phyloP scores from a whole-genome alignment of 176 grass and related monocot species.

The Oryza glumipatula region DNA sequence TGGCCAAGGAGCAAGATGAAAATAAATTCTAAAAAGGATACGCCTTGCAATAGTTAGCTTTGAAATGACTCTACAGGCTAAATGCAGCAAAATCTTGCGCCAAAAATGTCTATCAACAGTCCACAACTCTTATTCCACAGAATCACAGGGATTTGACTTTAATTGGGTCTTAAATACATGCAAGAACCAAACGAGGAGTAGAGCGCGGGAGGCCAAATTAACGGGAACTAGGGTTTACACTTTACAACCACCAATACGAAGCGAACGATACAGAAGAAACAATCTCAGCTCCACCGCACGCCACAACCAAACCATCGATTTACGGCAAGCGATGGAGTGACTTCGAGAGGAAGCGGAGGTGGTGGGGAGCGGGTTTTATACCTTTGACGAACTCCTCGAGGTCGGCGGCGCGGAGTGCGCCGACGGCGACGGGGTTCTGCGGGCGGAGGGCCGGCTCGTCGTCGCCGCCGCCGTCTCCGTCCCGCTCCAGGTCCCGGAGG shows the following conservation, averaged over 20 bases:
- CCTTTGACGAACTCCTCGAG: conserved; percentile 98
- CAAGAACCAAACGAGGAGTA: neutral
- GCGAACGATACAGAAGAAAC: neutral
- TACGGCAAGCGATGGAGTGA: neutral
- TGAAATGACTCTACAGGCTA: neutral
- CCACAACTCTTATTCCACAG: neutral
- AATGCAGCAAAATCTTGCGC: neutral
- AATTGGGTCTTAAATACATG: neutral
- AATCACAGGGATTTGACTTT: neutral
- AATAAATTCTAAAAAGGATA: neutral
- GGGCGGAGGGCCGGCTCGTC: conserved; percentile 62
- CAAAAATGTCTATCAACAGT: neutral
- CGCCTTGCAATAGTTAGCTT: neutral
- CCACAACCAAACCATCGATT: neutral
- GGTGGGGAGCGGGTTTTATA: conserved; percentile 15
- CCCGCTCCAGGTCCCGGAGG: conserved; percentile 75
- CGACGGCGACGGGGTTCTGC: conserved; percentile 55
- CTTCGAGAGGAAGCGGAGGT: neutral
- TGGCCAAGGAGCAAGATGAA: neutral
- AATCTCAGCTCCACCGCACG: neutral
- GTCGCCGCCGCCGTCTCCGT: conserved; percentile 34
- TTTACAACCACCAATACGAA: neutral
- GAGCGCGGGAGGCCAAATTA: neutral
- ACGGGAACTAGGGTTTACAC: conserved; percentile 22
- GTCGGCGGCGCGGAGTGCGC: conserved; percentile 68